phyloP scores from a whole-genome alignment of 495 filamentous ascomycete genomes.

The Tuber calosporum region DNA sequence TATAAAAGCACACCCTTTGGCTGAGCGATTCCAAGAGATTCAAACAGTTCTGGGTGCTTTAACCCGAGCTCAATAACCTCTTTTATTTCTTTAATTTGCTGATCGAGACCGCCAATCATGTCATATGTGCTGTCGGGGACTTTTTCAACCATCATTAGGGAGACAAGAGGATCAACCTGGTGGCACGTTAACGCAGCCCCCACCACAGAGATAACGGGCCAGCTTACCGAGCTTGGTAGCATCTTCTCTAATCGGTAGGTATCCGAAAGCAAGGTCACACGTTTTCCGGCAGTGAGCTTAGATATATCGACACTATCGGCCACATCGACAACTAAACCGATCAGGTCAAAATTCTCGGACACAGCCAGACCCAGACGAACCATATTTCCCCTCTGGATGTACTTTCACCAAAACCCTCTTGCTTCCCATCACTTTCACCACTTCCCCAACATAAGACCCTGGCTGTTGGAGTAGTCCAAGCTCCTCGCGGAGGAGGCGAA shows the following conservation, averaged over 20 bases:
- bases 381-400: slow-evolving; percentile 99
- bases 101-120: slow-evolving; percentile 98
- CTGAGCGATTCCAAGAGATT: slow-evolving; percentile 95
- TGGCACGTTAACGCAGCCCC: slow-evolving; percentile 11
- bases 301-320: slow-evolving; percentile 86
- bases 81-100: slow-evolving; percentile 99
- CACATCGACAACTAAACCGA: slow-evolving; percentile 77
- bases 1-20: slow-evolving; percentile 97
- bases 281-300: slow-evolving; percentile 96
- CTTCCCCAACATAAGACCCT: slow-evolving; percentile 96
- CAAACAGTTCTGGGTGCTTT: slow-evolving; percentile 97
- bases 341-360: slow-evolving; percentile 3
- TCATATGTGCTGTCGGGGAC: slow-evolving; percentile 99
- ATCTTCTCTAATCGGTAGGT: slow-evolving; percentile 98
- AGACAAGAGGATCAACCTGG: slow-evolving; percentile 94
- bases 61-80: slow-evolving; percentile 98
- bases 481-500: slow-evolving; percentile 91
- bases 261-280: slow-evolving; percentile 90
- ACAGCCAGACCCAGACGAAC: slow-evolving; percentile 50
- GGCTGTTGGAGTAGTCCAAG: slow-evolving; percentile 93
- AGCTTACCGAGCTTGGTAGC: slow-evolving; percentile 60
- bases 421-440: slow-evolving; percentile 99
- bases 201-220: background rate
- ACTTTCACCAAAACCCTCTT: slow-evolving; percentile 99
- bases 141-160: slow-evolving; percentile 99